A percentile compares a stretch with the other conserved stretches of the same genome.
These are phyloP conservation scores for Neolecta irregularis DNA, from an alignment of 1,139 yeast species.

Conservation along the genomic window DNA sequence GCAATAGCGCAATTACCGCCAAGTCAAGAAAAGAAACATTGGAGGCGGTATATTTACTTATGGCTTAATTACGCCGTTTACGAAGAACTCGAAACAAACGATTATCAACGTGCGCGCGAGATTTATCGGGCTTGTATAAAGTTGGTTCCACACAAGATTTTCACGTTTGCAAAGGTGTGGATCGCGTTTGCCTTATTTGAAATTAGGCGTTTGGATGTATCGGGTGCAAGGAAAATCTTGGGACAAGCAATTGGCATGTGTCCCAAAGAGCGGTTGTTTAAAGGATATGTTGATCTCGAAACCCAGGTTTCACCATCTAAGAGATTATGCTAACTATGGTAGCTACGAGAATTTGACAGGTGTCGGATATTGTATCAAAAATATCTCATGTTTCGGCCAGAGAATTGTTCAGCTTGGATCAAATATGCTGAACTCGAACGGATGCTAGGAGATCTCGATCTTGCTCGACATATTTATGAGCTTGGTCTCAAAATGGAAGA, in stretches of 20 bases:
- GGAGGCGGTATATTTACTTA: slow-evolving; percentile 56
- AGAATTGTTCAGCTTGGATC: slow-evolving; percentile 33
- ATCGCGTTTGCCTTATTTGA: slow-evolving; percentile 56
- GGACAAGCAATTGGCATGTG: slow-evolving; percentile 58
- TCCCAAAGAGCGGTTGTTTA: slow-evolving; percentile 46
- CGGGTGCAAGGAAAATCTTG: slow-evolving; percentile 47
- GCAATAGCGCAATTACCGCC: slow-evolving; percentile 34
- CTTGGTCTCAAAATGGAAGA: slow-evolving; percentile 28
- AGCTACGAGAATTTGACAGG: slow-evolving; percentile 59
- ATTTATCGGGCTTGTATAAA: slow-evolving; percentile 38
- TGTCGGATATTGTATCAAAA: slow-evolving; percentile 59
- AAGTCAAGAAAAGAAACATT: slow-evolving; percentile 25
- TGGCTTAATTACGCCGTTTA: slow-evolving; percentile 56
- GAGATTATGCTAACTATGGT: slow-evolving; percentile 8
- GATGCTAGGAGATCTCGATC: slow-evolving; percentile 49
- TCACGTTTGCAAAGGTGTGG: slow-evolving; percentile 69
- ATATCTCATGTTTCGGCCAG: slow-evolving; percentile 42
- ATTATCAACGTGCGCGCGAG: slow-evolving; percentile 34
- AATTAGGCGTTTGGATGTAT: slow-evolving; percentile 39
- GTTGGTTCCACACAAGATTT: slow-evolving; percentile 39
- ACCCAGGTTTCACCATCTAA: slow-evolving; percentile 13
- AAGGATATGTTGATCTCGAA: slow-evolving; percentile 43
- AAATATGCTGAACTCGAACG: slow-evolving; percentile 56
- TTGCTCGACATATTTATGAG: slow-evolving; percentile 48
- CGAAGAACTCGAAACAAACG: slow-evolving; percentile 38